phyloP scores from a whole-genome alignment of 192 early-diverging fungal genomes.

The Dimargaris cristalligena region DNA sequence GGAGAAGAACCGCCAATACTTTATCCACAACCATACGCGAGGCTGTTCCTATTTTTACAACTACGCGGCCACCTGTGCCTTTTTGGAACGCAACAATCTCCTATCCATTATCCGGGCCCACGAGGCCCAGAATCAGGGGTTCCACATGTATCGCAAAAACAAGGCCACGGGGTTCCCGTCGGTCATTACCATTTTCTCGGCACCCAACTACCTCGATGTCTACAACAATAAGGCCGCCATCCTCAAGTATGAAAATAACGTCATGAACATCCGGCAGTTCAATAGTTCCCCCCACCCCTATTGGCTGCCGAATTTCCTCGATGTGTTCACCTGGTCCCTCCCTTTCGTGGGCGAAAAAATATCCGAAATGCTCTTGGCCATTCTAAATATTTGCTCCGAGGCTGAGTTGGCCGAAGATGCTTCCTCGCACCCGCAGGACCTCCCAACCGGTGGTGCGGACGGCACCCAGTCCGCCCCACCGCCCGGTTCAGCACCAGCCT shows the following conservation, averaged over 20 bases:
- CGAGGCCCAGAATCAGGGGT: conserved; percentile 92
- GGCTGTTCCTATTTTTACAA: conserved; percentile 94
- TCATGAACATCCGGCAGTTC: conserved; percentile 97
- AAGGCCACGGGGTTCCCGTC: conserved; percentile 86
- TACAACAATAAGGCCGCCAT: conserved; percentile 99
- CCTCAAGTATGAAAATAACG: conserved; percentile 96
- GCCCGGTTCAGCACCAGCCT: no score
- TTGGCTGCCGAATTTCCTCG: conserved; percentile 99
- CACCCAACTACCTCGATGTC: conserved; percentile 94
- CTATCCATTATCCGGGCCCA: conserved; percentile 93
- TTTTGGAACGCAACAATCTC: conserved; percentile 86
- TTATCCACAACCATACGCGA: conserved; percentile 81
- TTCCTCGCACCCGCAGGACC: background rate
- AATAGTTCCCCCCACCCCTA: conserved; percentile 94
- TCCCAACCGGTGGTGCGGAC: background rate
- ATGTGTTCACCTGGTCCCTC: conserved; percentile 93
- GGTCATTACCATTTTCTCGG: conserved; percentile 95
- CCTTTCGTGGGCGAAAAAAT: conserved; percentile 98
- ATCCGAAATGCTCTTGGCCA: conserved; percentile 90
- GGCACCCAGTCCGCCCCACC: background rate
- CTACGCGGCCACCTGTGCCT: conserved; percentile 82
- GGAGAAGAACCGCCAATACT: conserved; percentile 75
- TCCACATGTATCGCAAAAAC: conserved; percentile 93
- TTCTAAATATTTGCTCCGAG: conserved; percentile 89
- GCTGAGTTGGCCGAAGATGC: conserved; percentile 71